Conservation (phyloP, 2,329 filamentous ascomycete genomes). For the Alternaria sp. region DNA sequence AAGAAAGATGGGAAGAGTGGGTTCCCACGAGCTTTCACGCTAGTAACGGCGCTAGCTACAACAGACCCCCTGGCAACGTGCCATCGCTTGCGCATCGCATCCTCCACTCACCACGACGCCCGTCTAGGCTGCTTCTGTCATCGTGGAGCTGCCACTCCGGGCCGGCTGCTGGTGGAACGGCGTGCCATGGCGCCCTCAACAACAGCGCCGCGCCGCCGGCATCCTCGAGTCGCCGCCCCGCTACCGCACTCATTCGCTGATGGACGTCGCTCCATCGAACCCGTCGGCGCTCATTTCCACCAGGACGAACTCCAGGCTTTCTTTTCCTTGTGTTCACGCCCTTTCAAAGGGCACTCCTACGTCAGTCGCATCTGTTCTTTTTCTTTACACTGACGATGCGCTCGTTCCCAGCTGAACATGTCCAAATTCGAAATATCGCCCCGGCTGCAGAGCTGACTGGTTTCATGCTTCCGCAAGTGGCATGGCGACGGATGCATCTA, state of each 20-base stretch:
- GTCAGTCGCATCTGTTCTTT: conserved; percentile 5
- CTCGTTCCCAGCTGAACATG: conserved; percentile 29
- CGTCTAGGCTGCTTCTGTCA: conserved; percentile 18
- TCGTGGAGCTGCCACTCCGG: conserved; percentile 31
- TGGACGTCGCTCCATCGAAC: conserved; percentile 1
- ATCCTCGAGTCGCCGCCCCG: neutral
- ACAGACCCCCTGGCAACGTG: conserved; percentile 31
- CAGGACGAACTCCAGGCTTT: conserved; percentile 9
- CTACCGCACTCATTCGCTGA: conserved; percentile 6
- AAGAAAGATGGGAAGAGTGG: conserved; percentile 16
- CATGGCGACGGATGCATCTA: conserved; percentile 21
- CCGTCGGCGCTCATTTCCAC: conserved; percentile 13
- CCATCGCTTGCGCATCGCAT: conserved; percentile 25
- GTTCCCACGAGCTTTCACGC: conserved; percentile 14
- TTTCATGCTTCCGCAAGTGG: conserved; percentile 43
- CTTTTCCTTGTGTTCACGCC: conserved; percentile 6
- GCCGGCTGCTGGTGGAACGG: conserved; percentile 33
- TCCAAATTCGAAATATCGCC: conserved; percentile 24
- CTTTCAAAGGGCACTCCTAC: conserved; percentile 7
- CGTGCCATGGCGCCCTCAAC: conserved; percentile 36
- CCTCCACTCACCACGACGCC: conserved; percentile 29
- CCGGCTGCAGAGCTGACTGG: conserved; percentile 26
- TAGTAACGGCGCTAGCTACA: conserved; percentile 8
- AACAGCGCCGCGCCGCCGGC: conserved; percentile 13
- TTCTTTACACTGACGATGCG: conserved; percentile 17